Evolutionary conservation across 352 stramenopile genomes (phyloP).

Genomic region (Phytophthora tentaculata): DNA sequence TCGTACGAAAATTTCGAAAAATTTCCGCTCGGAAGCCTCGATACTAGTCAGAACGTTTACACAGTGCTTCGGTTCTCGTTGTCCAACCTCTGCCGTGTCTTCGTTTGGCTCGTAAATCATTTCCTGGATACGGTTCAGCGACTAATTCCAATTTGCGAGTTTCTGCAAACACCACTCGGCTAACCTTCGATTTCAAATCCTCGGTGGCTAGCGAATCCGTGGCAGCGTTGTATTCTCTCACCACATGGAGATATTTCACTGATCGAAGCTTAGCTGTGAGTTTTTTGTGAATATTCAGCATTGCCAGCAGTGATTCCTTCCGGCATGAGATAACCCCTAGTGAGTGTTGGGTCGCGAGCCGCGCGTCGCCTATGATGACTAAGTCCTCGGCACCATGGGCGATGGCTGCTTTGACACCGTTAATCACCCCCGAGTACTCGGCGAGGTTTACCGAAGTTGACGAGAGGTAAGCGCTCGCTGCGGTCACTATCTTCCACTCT

Average conservation of each 20-base stretch:
- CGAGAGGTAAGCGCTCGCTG: slow-evolving; percentile 14
- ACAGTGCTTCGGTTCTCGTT: neutral
- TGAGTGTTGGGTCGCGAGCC: neutral
- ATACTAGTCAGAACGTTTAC: slow-evolving; percentile 3
- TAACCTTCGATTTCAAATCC: neutral
- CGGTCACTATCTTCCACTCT: slow-evolving; percentile 8
- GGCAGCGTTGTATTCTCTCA: neutral
- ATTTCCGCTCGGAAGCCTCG: too few species aligned
- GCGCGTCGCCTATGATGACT: neutral
- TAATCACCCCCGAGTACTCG: slow-evolving; percentile 20
- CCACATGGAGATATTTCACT: neutral
- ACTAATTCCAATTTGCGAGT: neutral
- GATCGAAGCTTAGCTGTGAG: neutral
- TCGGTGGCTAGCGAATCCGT: neutral
- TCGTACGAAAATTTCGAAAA: too few species aligned
- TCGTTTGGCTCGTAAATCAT: neutral
- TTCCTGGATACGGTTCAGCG: neutral
- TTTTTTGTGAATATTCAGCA: neutral
- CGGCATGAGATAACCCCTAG: neutral
- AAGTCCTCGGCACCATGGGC: neutral
- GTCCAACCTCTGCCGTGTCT: neutral
- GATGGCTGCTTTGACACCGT: neutral
- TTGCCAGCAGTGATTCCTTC: neutral
- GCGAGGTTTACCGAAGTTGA: slow-evolving; percentile 27
- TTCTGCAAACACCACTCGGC: neutral